Percentiles rank a stretch among this genome's conserved stretches.
phyloP scores from a whole-genome alignment of 371 early-diverging fungal genomes.

The Mucor saturninus region DNA sequence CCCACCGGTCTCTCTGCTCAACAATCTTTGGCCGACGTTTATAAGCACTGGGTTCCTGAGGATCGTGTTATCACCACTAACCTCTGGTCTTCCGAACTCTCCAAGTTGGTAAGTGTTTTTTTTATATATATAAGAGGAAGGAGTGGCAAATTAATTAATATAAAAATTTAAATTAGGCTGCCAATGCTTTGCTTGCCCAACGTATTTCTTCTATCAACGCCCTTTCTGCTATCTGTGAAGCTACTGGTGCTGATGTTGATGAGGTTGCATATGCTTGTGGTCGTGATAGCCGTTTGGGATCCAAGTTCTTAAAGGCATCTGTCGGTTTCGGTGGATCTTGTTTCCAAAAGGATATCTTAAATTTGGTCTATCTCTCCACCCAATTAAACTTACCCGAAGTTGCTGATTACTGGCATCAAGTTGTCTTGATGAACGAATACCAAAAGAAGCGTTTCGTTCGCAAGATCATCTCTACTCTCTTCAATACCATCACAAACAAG shows the following conservation, averaged over 20 bases:
- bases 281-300: constrained; percentile 87
- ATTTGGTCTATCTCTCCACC: constrained; percentile 87
- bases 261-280: constrained; percentile 94
- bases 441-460: constrained; percentile 89
- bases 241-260: constrained; percentile 94
- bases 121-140: neutral
- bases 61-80: constrained; percentile 91
- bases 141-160: neutral
- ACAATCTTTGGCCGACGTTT: constrained; percentile 75
- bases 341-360: constrained; percentile 95
- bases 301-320: constrained; percentile 90
- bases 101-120: constrained; percentile 74
- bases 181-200: constrained; percentile 96
- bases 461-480: constrained; percentile 71
- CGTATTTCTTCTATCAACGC: constrained; percentile 95
- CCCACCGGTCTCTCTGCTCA: constrained; percentile 81
- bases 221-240: constrained; percentile 92
- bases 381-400: constrained; percentile 89
- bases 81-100: constrained; percentile 94
- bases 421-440: constrained; percentile 91
- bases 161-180: constrained; percentile 64
- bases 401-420: constrained; percentile 94
- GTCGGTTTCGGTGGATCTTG: constrained; percentile 97
- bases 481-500: constrained; percentile 88
- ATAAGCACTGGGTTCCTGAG: constrained; percentile 83